phyloP scores from a whole-genome alignment of 2,329 filamentous ascomycete genomes.

The Trichocomaceae sp. region DNA sequence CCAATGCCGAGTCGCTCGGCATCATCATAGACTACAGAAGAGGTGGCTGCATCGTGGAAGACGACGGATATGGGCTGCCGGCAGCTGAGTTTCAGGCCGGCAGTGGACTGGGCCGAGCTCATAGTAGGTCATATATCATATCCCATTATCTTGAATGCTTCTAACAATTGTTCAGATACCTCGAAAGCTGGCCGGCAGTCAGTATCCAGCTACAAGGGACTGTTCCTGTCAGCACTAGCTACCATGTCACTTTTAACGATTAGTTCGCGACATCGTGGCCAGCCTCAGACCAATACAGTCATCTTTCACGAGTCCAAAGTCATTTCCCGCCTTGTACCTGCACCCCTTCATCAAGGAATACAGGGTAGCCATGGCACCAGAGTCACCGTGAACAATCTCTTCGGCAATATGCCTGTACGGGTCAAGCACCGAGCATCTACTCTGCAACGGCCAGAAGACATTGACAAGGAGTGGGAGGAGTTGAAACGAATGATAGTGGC shows the following conservation, averaged over 20 bases:
- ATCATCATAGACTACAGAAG: conserved; percentile 67
- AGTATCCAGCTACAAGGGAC: conserved; percentile 62
- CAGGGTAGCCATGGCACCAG: conserved; percentile 63
- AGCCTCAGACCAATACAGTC: conserved; percentile 53
- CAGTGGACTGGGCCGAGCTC: conserved; percentile 65
- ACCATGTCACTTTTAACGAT: conserved; percentile 70
- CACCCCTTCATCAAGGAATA: conserved; percentile 53
- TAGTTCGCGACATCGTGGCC: conserved; percentile 56
- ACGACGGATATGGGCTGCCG: conserved; percentile 73
- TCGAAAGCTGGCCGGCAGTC: conserved; percentile 58
- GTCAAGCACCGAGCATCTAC: conserved; percentile 67
- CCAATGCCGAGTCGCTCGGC: conserved; percentile 60
- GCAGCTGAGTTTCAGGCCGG: conserved; percentile 62
- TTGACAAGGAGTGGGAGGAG: conserved; percentile 59
- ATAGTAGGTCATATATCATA: conserved; percentile 51
- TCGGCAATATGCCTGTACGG: conserved; percentile 84
- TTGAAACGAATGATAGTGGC: conserved; percentile 55
- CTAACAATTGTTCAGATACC: conserved; percentile 53
- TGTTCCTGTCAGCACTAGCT: conserved; percentile 70
- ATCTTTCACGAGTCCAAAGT: conserved; percentile 63
- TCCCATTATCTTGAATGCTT: neutral
- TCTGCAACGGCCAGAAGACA: conserved; percentile 45
- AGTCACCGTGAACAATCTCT: conserved; percentile 70
- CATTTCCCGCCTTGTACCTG: conserved; percentile 58
- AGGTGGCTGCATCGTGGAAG: conserved; percentile 73